Evolutionary conservation across 306 rosid species (phyloP).

Genomic region (Trifolium subterraneum): DNA sequence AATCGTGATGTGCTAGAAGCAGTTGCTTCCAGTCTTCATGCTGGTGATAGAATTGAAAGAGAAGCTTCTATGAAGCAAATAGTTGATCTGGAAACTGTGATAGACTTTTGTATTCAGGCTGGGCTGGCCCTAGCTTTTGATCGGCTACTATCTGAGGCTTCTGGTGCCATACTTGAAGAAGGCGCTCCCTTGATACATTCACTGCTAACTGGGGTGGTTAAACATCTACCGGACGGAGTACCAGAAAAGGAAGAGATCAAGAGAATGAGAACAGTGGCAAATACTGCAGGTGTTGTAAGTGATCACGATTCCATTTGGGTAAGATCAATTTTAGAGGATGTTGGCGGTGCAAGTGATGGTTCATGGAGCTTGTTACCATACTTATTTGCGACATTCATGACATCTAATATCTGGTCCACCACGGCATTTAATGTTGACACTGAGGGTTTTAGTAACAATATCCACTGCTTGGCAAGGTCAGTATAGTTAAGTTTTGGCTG

Average conservation of each 20-base stretch:
- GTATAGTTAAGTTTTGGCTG: constrained; percentile 39
- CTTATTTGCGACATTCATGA: constrained; percentile 93
- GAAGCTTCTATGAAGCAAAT: constrained; percentile 86
- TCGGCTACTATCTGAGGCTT: constrained; percentile 83
- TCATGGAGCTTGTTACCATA: constrained; percentile 97
- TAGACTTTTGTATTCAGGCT: constrained; percentile 91
- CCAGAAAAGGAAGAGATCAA: constrained; percentile 84
- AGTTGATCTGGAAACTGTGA: constrained; percentile 84
- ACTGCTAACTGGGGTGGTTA: constrained; percentile 75
- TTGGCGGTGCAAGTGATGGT: constrained; percentile 94
- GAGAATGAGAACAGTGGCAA: constrained; percentile 86
- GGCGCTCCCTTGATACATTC: constrained; percentile 89
- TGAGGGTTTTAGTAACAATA: constrained; percentile 90
- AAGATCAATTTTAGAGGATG: constrained; percentile 89
- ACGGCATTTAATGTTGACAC: constrained; percentile 97
- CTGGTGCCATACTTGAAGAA: constrained; percentile 85
- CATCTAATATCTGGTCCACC: constrained; percentile 85
- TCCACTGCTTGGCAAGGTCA: constrained; percentile 94
- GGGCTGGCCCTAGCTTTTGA: constrained; percentile 92
- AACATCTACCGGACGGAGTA: constrained; percentile 80
- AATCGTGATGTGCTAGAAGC: constrained; percentile 89
- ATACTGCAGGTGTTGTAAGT: constrained; percentile 66
- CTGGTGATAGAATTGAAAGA: constrained; percentile 90
- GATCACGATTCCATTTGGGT: constrained; percentile 94
- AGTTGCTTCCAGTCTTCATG: constrained; percentile 81